Percentiles rank a stretch among this genome's conserved stretches.
Evolutionary conservation across 495 filamentous ascomycete species (phyloP).

Genomic region (Tuber brumale): DNA sequence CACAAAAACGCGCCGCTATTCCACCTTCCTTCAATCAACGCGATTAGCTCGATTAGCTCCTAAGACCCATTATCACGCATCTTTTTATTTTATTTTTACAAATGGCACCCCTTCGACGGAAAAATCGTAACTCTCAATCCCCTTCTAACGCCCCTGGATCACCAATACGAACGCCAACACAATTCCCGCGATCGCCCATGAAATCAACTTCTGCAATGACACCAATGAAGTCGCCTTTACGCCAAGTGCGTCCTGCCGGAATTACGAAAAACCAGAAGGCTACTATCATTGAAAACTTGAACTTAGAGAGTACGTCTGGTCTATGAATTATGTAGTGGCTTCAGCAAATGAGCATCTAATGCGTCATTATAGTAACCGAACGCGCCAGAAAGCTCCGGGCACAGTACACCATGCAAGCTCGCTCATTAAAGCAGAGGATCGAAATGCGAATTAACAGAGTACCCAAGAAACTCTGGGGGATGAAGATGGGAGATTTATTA

Average conservation of each 20-base stretch:
- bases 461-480: constrained; percentile 67
- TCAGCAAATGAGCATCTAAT: not conserved
- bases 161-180: constrained; percentile 18
- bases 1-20: not conserved
- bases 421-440: constrained; percentile 74
- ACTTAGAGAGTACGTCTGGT: constrained; percentile 72
- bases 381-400: constrained; percentile 83
- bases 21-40: constrained; percentile 7
- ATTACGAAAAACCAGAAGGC: constrained; percentile 78
- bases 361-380: constrained; percentile 64
- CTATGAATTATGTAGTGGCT: not conserved
- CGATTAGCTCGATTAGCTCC: not conserved
- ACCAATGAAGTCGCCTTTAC: constrained; percentile 38
- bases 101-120: constrained; percentile 53
- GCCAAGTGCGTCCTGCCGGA: constrained; percentile 43
- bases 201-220: constrained; percentile 17
- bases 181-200: constrained; percentile 23
- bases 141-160: constrained; percentile 18
- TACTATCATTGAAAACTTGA: constrained; percentile 82
- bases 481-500: constrained; percentile 76
- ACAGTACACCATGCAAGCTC: constrained; percentile 80
- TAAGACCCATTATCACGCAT: constrained; percentile 1
- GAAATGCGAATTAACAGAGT: constrained; percentile 95
- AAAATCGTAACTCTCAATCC: constrained; percentile 58
- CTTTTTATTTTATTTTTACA: not conserved